These are phyloP conservation scores for Cutaneotrichosporon dermatis DNA, from an alignment of 1,284 basidiomycete genomes.

Conservation along the genomic window DNA sequence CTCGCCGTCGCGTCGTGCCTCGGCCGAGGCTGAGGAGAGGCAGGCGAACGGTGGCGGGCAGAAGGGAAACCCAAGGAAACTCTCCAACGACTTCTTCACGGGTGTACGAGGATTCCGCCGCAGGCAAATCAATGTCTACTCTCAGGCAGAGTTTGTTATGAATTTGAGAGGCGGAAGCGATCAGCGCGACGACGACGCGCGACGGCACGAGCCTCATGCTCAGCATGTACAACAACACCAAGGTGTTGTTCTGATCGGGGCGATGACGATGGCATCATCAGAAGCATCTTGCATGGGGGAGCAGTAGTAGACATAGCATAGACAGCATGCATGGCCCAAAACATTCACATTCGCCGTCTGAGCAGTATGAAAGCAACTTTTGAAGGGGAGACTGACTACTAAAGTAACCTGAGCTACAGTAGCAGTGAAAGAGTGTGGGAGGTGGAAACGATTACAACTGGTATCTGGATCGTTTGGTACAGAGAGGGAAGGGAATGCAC, in stretches of 20 bases:
- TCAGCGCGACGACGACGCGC: slow-evolving; percentile 31
- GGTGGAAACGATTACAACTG: background rate
- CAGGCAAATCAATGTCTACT: slow-evolving; percentile 39
- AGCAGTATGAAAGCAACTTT: too few species aligned
- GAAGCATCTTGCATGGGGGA: too few species aligned
- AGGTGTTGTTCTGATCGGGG: slow-evolving; percentile 43
- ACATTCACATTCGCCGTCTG: too few species aligned
- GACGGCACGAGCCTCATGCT: slow-evolving; percentile 44
- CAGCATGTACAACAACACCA: slow-evolving; percentile 47
- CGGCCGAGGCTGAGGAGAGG: slow-evolving; percentile 8
- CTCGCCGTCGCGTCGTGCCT: slow-evolving; percentile 28
- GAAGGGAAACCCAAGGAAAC: background rate
- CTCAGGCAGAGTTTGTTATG: slow-evolving; percentile 42
- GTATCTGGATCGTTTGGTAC: too few species aligned
- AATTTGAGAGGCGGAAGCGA: slow-evolving; percentile 32
- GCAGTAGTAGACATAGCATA: slow-evolving; percentile 1
- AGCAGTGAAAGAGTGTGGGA: background rate
- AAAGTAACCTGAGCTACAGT: too few species aligned
- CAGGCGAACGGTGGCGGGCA: background rate
- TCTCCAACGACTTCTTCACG: slow-evolving; percentile 28
- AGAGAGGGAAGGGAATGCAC: too few species aligned
- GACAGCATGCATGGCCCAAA: slow-evolving; percentile 4
- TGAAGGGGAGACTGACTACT: too few species aligned
- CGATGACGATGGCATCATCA: too few species aligned
- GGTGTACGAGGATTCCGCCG: slow-evolving; percentile 40